Percentiles rank a stretch among this genome's conserved stretches.
Conservation (phyloP, 2,329 filamentous ascomycete genomes). For the Cercospora canescens region DNA sequence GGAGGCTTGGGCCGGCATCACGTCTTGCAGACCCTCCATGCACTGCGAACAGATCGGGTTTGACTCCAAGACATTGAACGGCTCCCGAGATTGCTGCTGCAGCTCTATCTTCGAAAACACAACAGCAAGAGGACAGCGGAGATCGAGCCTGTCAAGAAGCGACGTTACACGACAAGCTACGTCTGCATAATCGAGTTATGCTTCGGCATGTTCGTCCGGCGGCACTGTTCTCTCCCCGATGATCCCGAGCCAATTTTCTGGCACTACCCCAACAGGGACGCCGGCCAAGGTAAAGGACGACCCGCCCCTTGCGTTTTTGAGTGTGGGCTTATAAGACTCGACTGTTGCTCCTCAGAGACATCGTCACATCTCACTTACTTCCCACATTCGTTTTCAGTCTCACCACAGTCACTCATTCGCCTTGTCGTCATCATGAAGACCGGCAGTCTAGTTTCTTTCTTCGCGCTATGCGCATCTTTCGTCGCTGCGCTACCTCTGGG, state of each 20-base stretch:
- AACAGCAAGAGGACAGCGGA: neutral
- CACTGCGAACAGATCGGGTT: neutral
- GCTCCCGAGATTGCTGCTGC: neutral
- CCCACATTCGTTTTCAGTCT: neutral
- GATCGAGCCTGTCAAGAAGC: neutral
- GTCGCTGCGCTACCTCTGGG: neutral
- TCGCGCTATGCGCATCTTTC: neutral
- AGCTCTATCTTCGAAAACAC: neutral
- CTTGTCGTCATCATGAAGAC: neutral
- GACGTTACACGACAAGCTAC: neutral
- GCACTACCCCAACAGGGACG: neutral
- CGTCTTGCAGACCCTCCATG: neutral
- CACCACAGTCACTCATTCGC: neutral
- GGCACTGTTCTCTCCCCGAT: neutral
- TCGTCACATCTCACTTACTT: neutral
- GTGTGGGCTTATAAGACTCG: neutral
- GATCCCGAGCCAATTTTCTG: neutral
- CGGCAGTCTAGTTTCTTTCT: neutral
- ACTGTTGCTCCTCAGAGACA: neutral
- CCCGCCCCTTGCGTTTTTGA: neutral
- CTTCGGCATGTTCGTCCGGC: neutral
- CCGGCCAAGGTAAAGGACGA: neutral
- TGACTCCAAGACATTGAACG: constrained; percentile 3
- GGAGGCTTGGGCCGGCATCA: neutral
- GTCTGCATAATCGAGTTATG: neutral